Base-by-base conservation (phyloP, 2,329 filamentous ascomycete genomes). In the Hypoxylon sp. region DNA sequence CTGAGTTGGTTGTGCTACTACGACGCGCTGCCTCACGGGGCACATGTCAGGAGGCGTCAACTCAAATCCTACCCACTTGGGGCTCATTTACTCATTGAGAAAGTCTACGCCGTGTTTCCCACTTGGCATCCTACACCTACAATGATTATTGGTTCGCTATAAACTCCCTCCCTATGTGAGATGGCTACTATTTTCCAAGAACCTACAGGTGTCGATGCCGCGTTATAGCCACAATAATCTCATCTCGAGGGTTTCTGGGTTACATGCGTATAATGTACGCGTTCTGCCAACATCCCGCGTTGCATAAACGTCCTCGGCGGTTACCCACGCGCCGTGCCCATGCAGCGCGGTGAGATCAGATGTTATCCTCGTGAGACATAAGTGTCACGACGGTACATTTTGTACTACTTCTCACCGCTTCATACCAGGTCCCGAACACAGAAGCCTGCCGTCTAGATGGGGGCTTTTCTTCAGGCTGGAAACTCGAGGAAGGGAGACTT, bases 361-460 rank as follows among this genome's bases (percentile, higher is more conserved):
- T 65, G 62, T 33, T 63, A 31, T 51, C 29, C 26, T 57, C 14
- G 52, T 48, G 52, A 42, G 55, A 63, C 39, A 64, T 31, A 50
- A 67, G 63, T 70, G 44, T 54, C 57, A 70, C 67, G 63, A 64
- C 64, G 67, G 63, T 61, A 54, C 58, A 50, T 31, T 54, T 61
- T 60, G 67, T 67, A 37, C 47, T 44, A 64, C 59, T 63, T 42
- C 59, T 70, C 63, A 70, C 67, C 67, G 67, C 67, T 61, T 61
- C 61, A 66, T 52, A 59, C 50, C 59, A 51, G 55, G 60, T 46
- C 67, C 48, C 54, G 50, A 39, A n/a, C 47, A 53, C 63, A 35
- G 35, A 22, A 35, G 48, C 24, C n/a, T 33, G 14, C 24, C 31
- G 5, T 48, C 14, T 47, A 33, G 42, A 50, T 51, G 52, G 29